phyloP scores from a whole-genome alignment of 108 stramenopile genomes.

The Conticribra guillardii region DNA sequence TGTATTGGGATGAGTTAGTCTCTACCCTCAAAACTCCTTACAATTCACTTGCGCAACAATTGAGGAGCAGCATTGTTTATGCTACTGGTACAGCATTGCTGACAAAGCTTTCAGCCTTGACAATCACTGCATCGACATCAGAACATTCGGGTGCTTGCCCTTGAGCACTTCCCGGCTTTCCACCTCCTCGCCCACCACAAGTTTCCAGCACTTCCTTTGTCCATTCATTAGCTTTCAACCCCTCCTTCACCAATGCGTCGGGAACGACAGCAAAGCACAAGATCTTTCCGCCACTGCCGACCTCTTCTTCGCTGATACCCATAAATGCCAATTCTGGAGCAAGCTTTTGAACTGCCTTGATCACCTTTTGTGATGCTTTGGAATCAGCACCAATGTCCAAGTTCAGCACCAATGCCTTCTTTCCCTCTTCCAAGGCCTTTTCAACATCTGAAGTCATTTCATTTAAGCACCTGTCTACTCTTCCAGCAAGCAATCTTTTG shows the following conservation, averaged over 20 bases:
- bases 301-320: conserved; percentile 82
- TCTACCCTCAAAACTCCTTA: too few relatives aligned
- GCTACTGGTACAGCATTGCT: conserved; percentile 33
- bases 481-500: conserved; percentile 76
- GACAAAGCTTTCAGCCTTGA: conserved; percentile 71
- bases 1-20: too few relatives aligned
- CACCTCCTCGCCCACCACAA: conserved; percentile 87
- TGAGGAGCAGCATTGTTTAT: too few relatives aligned
- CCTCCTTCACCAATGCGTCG: conserved; percentile 59
- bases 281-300: conserved; percentile 83
- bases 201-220: conserved; percentile 68
- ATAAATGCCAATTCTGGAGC: conserved; percentile 86
- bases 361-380: conserved; percentile 91
- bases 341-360: conserved; percentile 85
- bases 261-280: conserved; percentile 84
- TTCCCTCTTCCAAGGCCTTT: conserved; percentile 57
- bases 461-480: conserved; percentile 67
- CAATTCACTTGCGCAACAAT: too few relatives aligned
- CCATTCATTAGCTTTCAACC: conserved; percentile 87
- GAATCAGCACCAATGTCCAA: conserved; percentile 92
- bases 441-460: conserved; percentile 59
- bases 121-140: conserved; percentile 68
- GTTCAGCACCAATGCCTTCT: conserved; percentile 67
- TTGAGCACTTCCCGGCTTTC: conserved; percentile 82
- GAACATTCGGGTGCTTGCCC: conserved; percentile 77